Evolutionary conservation across 1,284 basidiomycete genomes (phyloP).

Genomic region (Prillingera fragicola): DNA sequence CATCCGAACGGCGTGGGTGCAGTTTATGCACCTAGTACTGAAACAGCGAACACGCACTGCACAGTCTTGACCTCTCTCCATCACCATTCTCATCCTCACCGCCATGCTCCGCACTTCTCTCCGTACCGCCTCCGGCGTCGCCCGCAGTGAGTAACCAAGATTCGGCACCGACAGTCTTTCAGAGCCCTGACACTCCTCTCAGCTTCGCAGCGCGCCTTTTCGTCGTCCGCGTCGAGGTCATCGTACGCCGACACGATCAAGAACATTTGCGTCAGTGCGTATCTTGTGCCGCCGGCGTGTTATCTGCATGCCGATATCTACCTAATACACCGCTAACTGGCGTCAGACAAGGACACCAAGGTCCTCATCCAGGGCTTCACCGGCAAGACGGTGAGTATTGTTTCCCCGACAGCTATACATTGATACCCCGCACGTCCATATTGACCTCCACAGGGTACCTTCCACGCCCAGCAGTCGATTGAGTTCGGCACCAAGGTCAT

Average conservation of each 20-base stretch:
- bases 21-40: no score
- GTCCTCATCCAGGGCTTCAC: conserved; percentile 92
- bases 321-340: conserved; percentile 16
- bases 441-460: conserved; percentile 78
- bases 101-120: conserved; percentile 22
- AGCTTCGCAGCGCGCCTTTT: conserved; percentile 54
- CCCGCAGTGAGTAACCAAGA: conserved; percentile 24
- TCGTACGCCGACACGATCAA: conserved; percentile 84
- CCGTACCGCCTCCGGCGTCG: conserved; percentile 25
- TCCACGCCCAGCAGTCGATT: conserved; percentile 91
- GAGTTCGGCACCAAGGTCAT: conserved; percentile 91
- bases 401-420: conserved; percentile 9
- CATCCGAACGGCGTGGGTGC: no score
- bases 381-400: conserved; percentile 79
- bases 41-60: no score
- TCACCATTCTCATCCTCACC: conserved; percentile 1
- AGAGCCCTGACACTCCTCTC: not conserved
- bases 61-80: conserved; percentile 6
- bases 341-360: conserved; percentile 76
- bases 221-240: conserved; percentile 61
- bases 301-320: not conserved
- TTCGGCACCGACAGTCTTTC: no score
- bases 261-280: conserved; percentile 72
- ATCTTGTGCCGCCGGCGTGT: not conserved
- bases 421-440: no score